Evolutionary conservation across 345 rosid genomes (phyloP), one percentile per base, ranked within the genome.

Genomic region (Odontarrhena argentea): DNA sequence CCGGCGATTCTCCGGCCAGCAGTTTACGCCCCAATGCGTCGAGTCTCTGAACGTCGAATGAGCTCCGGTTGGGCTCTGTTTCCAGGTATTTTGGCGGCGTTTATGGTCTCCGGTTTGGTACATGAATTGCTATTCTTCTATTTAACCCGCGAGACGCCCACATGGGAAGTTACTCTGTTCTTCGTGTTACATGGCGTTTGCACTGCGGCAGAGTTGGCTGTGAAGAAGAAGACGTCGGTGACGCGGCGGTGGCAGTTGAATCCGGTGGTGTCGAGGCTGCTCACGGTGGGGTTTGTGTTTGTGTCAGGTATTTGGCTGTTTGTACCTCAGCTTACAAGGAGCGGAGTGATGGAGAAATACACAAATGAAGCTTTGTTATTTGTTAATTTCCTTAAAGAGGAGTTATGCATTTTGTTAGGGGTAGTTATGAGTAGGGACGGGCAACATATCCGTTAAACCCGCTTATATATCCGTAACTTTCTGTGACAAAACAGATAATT

Each of bases 1-100:
- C 55, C 80, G 3, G 52, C 51, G n/a, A 67, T 77, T 13, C 74
- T 79, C 45, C 75, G 80, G 8, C 71, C 71, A 9, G 49, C 82
- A 18, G 76, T 79, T 1, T 73, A 79, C 68, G 10, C 13, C 2
- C 83, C 83, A 2, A 25, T 77, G 0, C 43, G 76, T 9, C 6
- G 22, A 7, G 8, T 38, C 5, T 43, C 60, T 5, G 63, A 26
- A 24, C 42, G 34, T 3, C 7, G 40, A 24, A 6, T 58, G 18
- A 15, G 50, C n/a, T 3, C 65, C 3, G 3, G 10, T 7, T 60
- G 49, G 65, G 65, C 65, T 24, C 10, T 35, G 1, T 10, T 41
- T 9, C 49, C 50, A 5, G 65, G 35, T 1, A 8, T 60, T 13
- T 10, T 56, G 3, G 72, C 69, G 8, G 2, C 73, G 10, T 77